A percentile compares a stretch with the other conserved stretches of the same genome.
These are phyloP conservation scores for Suhomyces tanzawaensis DNA, from an alignment of 805 yeast species.

Conservation along the genomic window DNA sequence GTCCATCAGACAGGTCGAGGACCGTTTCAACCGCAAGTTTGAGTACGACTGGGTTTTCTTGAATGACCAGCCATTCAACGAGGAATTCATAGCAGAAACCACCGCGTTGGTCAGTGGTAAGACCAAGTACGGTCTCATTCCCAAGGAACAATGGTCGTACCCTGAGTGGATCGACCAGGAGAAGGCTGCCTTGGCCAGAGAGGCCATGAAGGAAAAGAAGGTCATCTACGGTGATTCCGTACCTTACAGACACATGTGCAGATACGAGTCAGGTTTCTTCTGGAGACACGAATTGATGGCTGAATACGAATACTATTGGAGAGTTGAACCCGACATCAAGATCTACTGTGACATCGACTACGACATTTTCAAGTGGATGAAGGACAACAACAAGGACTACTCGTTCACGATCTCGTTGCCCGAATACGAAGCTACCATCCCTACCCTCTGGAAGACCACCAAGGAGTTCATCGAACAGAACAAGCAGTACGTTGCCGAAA, in stretches of 20 bases:
- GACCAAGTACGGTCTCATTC: constrained; percentile 75
- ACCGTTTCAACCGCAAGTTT: constrained; percentile 77
- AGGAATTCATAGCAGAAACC: constrained; percentile 73
- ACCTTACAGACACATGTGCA: constrained; percentile 89
- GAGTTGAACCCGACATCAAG: constrained; percentile 85
- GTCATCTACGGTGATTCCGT: constrained; percentile 74
- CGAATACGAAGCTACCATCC: constrained; percentile 83
- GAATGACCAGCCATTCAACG: constrained; percentile 81
- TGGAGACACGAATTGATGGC: constrained; percentile 71
- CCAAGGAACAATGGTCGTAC: constrained; percentile 83
- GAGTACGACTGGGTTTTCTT: constrained; percentile 95
- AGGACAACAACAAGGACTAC: constrained; percentile 73
- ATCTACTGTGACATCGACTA: constrained; percentile 80
- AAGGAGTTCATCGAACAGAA: constrained; percentile 61
- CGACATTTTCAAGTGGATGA: constrained; percentile 83
- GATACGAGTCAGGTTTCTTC: constrained; percentile 88
- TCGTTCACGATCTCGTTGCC: constrained; percentile 83
- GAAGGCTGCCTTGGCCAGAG: constrained; percentile 64
- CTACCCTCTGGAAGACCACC: constrained; percentile 77
- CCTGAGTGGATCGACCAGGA: constrained; percentile 80
- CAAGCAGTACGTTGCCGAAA: constrained; percentile 59
- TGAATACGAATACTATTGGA: constrained; percentile 90
- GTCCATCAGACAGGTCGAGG: constrained; percentile 79
- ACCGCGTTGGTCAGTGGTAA: constrained; percentile 69
- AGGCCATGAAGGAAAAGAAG: constrained; percentile 50